phyloP scores from a whole-genome alignment of 140 eudicot genomes.

The Anethum foeniculum region DNA sequence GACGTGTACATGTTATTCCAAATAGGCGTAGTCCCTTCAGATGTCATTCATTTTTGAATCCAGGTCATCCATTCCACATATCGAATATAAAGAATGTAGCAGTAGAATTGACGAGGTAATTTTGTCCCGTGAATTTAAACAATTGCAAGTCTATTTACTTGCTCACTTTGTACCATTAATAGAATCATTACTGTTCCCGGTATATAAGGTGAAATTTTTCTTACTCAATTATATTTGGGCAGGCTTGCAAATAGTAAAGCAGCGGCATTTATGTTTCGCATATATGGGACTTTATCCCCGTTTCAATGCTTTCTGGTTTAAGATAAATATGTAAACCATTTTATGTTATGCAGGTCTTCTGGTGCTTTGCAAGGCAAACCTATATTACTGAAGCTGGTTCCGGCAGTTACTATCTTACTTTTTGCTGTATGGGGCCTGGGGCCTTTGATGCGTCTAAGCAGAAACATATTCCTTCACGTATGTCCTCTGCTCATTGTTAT shows the following conservation, averaged over 20 bases:
- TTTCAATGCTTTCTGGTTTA: not conserved
- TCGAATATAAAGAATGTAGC: slow-evolving; percentile 54
- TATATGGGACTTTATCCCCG: not conserved
- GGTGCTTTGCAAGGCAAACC: slow-evolving; percentile 55
- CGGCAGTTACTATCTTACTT: slow-evolving; percentile 62
- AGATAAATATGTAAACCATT: not conserved
- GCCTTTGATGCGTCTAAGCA: slow-evolving; percentile 60
- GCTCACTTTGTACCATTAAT: not conserved
- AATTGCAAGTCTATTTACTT: not conserved
- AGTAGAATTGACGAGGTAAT: slow-evolving; percentile 56
- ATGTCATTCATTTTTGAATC: slow-evolving; percentile 50
- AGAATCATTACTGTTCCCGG: not conserved
- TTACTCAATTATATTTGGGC: not conserved
- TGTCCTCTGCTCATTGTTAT: slow-evolving; percentile 14
- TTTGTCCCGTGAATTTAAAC: not conserved
- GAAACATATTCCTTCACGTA: slow-evolving; percentile 62
- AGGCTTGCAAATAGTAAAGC: not conserved
- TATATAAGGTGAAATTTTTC: not conserved
- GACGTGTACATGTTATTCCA: slow-evolving; percentile 27
- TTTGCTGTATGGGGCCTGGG: slow-evolving; percentile 93
- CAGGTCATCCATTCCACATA: slow-evolving; percentile 33
- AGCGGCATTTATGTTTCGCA: not conserved
- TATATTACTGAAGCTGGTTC: slow-evolving; percentile 49
- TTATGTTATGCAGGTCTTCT: slow-evolving; percentile 35
- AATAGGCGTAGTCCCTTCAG: slow-evolving; percentile 26